Base-by-base conservation (phyloP, 768 basidiomycete genomes). In the Cystofilobasidium bisporidii region DNA sequence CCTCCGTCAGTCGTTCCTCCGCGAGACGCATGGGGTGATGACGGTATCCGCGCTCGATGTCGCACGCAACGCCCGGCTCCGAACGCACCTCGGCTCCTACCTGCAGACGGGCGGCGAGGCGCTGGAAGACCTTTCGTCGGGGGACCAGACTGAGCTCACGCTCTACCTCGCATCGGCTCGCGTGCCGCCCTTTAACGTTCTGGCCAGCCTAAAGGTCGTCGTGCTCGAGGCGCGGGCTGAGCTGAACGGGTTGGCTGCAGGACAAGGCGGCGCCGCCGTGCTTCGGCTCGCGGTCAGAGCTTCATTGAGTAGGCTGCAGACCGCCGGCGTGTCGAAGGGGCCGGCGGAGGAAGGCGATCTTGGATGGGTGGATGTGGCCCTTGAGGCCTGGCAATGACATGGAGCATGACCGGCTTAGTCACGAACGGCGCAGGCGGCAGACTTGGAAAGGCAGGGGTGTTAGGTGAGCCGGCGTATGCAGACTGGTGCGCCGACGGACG, bases 1-100 rank as follows among this genome's bases (percentile, higher is more conserved):
- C 36, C 5, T 66, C 20, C 58, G 65, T 5, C 32, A 30, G n/a
- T 66, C 65, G 20, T 58, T 66, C 18, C 58, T 66, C 4, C 65
- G 32, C 9, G 45, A 66, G 38, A 32, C 53, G 10, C 1, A 26
- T 9, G 53, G 22, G 28, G 58, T 40, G 32, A 30, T 47, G 32
- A 33, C 36, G n/a, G 26, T 6, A 14, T n/a, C 40, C 58, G 24
- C 24, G 1, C 26, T 38, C 26, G 50, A 33, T 22, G 14, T 55
- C 22, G n/a, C 38, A 11, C 47, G 10, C n/a, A 26, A 40, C 62
- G 33, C 36, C 4, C 1, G 24, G 24, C 50, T 56, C 26, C 22
- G 40, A 40, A 22, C 40, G 18, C 17, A 56, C 30, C 20, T 56
- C 28, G 28, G 17, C 11, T 1, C 26, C 2, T 56, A 56, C 53